A percentile compares a stretch with the other conserved stretches of the same genome.
These are phyloP conservation scores for Alternaria gaisen DNA, from an alignment of 2,329 filamentous ascomycete species.

Conservation along the genomic window DNA sequence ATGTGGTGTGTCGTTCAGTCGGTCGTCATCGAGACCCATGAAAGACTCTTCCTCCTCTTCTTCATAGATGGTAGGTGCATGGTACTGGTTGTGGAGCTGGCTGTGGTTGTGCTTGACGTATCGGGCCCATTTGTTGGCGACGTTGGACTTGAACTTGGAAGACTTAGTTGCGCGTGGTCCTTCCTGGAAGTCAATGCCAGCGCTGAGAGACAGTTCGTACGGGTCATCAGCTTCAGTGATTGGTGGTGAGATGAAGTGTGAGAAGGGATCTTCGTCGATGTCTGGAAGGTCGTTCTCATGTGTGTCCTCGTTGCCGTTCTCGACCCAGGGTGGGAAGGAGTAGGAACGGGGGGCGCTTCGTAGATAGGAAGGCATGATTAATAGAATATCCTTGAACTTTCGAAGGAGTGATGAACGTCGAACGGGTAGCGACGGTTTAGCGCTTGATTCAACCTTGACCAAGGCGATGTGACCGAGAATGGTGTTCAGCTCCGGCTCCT, in stretches of 20 bases:
- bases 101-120: slow-evolving; percentile 50
- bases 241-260: slow-evolving; percentile 54
- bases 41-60: slow-evolving; percentile 50
- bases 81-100: slow-evolving; percentile 46
- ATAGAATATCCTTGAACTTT: slow-evolving; percentile 35
- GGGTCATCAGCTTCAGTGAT: slow-evolving; percentile 54
- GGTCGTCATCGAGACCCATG: slow-evolving; percentile 49
- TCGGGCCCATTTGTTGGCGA: slow-evolving; percentile 53
- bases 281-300: slow-evolving; percentile 42
- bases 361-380: slow-evolving; percentile 48
- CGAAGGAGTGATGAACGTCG: slow-evolving; percentile 32
- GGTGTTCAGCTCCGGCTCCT: slow-evolving; percentile 35
- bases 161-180: slow-evolving; percentile 42
- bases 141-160: slow-evolving; percentile 50
- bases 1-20: slow-evolving; percentile 43
- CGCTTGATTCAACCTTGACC: slow-evolving; percentile 39
- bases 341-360: slow-evolving; percentile 40
- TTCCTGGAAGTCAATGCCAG: slow-evolving; percentile 49
- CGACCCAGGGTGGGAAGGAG: slow-evolving; percentile 48
- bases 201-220: slow-evolving; percentile 50
- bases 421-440: slow-evolving; percentile 32
- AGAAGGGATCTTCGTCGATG: slow-evolving; percentile 55
- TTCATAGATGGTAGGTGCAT: slow-evolving; percentile 36
- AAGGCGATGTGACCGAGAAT: slow-evolving; percentile 30
- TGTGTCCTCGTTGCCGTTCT: slow-evolving; percentile 35